phyloP scores from a whole-genome alignment of 441 rosid genomes.

The Biscutella auriculata region DNA sequence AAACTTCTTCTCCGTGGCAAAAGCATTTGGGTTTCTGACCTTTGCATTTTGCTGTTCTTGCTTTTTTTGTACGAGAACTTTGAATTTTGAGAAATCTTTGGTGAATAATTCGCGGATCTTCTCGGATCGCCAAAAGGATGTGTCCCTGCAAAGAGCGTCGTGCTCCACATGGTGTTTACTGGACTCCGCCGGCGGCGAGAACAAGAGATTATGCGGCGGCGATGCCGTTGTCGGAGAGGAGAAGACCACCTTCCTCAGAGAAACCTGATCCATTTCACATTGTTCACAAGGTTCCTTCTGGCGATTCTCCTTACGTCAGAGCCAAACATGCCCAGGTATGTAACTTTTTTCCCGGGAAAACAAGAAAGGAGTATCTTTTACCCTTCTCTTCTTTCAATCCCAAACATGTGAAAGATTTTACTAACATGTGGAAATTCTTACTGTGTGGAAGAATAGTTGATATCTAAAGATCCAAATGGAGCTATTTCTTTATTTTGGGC shows the following conservation, averaged over 20 bases:
- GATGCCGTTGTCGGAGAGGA: conserved; percentile 39
- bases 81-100: neutral
- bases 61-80: no score
- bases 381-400: neutral
- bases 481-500: conserved; percentile 85
- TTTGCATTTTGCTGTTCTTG: no score
- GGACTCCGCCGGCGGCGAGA: conserved; percentile 39
- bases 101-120: neutral
- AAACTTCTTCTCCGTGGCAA: neutral
- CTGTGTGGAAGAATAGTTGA: no score
- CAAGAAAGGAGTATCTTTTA: neutral
- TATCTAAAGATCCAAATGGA: conserved; percentile 64
- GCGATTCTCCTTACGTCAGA: conserved; percentile 74
- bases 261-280: conserved; percentile 45
- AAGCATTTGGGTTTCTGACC: neutral
- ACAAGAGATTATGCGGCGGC: conserved; percentile 1
- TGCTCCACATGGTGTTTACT: conserved; percentile 25
- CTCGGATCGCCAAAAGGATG: conserved; percentile 12
- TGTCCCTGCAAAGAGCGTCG: conserved; percentile 21
- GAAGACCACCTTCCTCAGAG: conserved; percentile 20
- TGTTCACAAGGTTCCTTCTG: conserved; percentile 60
- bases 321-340: conserved; percentile 71
- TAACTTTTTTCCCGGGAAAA: conserved; percentile 3
- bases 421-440: neutral
- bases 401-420: neutral